Evolutionary conservation across 176 grass and related monocot species (phyloP).

Genomic region (Zoysia japonica): DNA sequence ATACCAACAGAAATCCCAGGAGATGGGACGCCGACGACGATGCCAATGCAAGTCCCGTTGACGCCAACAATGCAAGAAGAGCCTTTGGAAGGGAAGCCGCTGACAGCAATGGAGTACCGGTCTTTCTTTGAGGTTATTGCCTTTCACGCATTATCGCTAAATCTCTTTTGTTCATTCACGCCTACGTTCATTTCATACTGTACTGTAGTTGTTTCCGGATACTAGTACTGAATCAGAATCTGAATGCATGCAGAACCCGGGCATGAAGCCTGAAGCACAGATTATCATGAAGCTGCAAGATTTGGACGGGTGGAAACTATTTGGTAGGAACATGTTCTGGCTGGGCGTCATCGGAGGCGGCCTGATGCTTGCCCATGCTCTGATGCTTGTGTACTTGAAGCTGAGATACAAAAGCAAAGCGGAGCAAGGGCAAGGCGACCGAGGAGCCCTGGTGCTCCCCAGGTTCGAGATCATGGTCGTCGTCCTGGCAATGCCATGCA

Average conservation of each 20-base stretch:
- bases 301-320: constrained; percentile 78
- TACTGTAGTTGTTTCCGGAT: too few relatives aligned
- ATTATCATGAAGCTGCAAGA: constrained; percentile 69
- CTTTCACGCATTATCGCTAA: neutral
- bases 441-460: constrained; percentile 58
- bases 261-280: constrained; percentile 85
- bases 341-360: constrained; percentile 67
- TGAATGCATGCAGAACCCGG: constrained; percentile 59
- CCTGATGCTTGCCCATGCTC: constrained; percentile 56
- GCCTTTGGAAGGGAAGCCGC: constrained; percentile 52
- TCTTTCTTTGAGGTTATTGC: constrained; percentile 74
- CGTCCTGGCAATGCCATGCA: constrained; percentile 68
- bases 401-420: constrained; percentile 34
- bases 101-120: constrained; percentile 74
- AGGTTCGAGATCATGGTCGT: constrained; percentile 82
- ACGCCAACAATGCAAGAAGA: constrained; percentile 22
- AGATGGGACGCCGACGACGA: constrained; percentile 1
- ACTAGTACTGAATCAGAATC: too few relatives aligned
- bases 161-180: neutral
- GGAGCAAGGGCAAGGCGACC: constrained; percentile 27
- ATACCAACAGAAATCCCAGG: constrained; percentile 29
- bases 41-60: constrained; percentile 17
- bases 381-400: constrained; percentile 52
- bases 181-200: too few relatives aligned
- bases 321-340: constrained; percentile 91